Percentiles rank a stretch among this genome's conserved stretches.
phyloP scores from a whole-genome alignment of 345 rosid genomes.

The Lepidium africanum region DNA sequence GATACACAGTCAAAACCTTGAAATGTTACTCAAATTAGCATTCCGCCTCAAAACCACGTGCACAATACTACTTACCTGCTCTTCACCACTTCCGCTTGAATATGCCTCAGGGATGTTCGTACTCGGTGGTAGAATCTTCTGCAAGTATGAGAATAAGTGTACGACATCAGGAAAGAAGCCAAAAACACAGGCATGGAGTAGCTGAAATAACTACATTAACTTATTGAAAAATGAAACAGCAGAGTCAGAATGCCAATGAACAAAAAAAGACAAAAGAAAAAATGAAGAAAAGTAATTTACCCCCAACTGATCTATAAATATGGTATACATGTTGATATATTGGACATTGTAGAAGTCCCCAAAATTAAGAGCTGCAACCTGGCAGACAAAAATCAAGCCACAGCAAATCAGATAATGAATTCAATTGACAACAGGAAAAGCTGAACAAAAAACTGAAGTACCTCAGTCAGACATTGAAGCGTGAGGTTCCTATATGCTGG shows the following conservation, averaged over 20 bases:
- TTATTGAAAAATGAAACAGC: background rate
- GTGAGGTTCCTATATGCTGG: slow-evolving; percentile 89
- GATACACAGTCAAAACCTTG: background rate
- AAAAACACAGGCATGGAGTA: background rate
- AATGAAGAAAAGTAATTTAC: slow-evolving; percentile 28
- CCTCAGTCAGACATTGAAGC: slow-evolving; percentile 96
- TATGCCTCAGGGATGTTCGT: slow-evolving; percentile 94
- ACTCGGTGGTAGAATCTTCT: slow-evolving; percentile 71
- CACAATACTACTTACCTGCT: slow-evolving; percentile 50
- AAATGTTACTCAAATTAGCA: background rate
- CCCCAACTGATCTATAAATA: slow-evolving; percentile 86
- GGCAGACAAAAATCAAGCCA: slow-evolving; percentile 14
- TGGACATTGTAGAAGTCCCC: slow-evolving; percentile 84
- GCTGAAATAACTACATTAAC: background rate
- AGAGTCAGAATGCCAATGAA: background rate
- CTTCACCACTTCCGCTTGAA: slow-evolving; percentile 77
- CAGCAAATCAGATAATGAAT: background rate
- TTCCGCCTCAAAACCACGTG: background rate
- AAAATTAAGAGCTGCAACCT: slow-evolving; percentile 89
- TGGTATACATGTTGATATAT: slow-evolving; percentile 69
- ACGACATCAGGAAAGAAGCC: slow-evolving; percentile 1
- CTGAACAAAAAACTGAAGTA: slow-evolving; percentile 12
- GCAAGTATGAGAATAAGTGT: slow-evolving; percentile 17
- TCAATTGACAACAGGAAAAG: background rate
- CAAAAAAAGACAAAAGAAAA: background rate